Percentiles rank a stretch among this genome's conserved stretches.
These are phyloP conservation scores for Erythrophleum fordii DNA, from an alignment of 306 rosid species.

Conservation along the genomic window DNA sequence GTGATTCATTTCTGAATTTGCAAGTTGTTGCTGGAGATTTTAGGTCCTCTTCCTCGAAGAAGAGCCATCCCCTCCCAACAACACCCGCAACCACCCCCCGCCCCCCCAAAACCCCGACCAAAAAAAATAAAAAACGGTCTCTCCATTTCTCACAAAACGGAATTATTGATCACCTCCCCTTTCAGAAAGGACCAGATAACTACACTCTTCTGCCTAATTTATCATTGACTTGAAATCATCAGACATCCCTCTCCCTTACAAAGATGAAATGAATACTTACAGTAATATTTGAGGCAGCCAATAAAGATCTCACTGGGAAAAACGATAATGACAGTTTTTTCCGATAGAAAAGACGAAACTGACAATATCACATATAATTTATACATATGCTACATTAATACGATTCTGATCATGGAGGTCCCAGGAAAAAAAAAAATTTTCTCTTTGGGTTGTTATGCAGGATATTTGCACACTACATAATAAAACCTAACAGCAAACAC, in stretches of 20 bases:
- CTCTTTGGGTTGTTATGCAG: conserved; percentile 11
- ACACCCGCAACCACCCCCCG: no score
- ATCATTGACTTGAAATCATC: background rate
- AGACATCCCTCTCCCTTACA: background rate
- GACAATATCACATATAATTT: background rate
- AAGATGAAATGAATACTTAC: background rate
- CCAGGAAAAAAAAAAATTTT: conserved; percentile 11
- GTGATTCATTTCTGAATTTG: no score
- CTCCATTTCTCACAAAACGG: no score
- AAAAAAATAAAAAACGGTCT: no score
- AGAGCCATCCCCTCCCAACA: no score
- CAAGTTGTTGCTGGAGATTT: no score
- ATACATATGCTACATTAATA: background rate
- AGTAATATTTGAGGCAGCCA: background rate
- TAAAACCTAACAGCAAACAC: conserved; percentile 13
- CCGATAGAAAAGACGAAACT: background rate
- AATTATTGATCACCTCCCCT: background rate
- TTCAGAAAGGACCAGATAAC: background rate
- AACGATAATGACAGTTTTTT: background rate
- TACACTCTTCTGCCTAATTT: background rate
- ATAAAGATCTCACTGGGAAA: background rate
- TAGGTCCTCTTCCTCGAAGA: no score
- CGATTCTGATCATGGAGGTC: background rate
- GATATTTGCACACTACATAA: conserved; percentile 30
- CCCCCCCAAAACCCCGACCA: no score